phyloP scores from a whole-genome alignment of 192 early-diverging fungal genomes.

The Piromyces sp. region DNA sequence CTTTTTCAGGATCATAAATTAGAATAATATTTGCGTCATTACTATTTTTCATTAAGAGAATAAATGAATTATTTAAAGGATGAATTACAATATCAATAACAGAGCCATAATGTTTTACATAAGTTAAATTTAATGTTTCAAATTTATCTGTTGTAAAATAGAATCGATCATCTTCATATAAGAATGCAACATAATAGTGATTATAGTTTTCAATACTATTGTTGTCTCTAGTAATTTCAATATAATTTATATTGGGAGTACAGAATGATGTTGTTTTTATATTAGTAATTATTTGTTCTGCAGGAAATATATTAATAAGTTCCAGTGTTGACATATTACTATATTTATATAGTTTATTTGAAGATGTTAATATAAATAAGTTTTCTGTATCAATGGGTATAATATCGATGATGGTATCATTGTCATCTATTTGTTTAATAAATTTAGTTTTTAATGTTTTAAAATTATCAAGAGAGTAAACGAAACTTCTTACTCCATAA shows the following conservation, averaged over 20 bases:
- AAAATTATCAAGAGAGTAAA: background rate
- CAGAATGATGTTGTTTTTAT: background rate
- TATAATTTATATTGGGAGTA: background rate
- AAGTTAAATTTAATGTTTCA: background rate
- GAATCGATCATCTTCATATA: background rate
- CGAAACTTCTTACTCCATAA: background rate
- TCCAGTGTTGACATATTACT: background rate
- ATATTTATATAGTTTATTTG: background rate
- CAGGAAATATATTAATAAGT: background rate
- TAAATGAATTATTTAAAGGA: background rate
- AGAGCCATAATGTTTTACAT: background rate
- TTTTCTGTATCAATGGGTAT: background rate
- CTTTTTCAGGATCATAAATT: background rate
- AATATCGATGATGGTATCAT: background rate
- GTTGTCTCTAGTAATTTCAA: background rate
- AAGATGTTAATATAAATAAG: background rate
- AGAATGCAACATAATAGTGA: background rate
- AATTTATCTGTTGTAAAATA: background rate
- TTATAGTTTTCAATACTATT: background rate
- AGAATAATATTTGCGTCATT: background rate
- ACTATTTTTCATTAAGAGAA: background rate
- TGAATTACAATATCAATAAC: background rate
- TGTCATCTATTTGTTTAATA: background rate
- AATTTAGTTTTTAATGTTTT: background rate
- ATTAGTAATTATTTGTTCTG: background rate